Evolutionary conservation across 108 stramenopile genomes (phyloP).

Genomic region (Thalassiosira profunda): DNA sequence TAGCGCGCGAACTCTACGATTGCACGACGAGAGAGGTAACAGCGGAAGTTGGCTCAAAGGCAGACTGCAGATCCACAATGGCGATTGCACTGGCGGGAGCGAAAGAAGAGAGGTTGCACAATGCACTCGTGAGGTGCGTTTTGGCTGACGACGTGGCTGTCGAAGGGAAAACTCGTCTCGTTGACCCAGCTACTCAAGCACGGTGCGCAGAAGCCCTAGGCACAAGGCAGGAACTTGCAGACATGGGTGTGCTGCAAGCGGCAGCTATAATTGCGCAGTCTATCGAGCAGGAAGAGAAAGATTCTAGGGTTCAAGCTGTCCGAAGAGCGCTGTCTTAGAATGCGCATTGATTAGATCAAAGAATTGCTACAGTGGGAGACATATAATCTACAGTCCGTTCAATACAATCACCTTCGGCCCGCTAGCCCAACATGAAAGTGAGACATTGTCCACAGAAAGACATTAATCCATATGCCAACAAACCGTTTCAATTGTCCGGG

Average conservation of each 20-base stretch:
- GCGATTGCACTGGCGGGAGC: slow-evolving; percentile 51
- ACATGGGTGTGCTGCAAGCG: slow-evolving; percentile 46
- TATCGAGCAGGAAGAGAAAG: slow-evolving; percentile 14
- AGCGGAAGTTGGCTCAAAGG: background rate
- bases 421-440: too few relatives aligned
- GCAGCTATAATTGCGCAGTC: slow-evolving; percentile 27
- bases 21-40: slow-evolving; percentile 53
- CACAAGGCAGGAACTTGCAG: slow-evolving; percentile 45
- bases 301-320: slow-evolving; percentile 25
- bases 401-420: too few relatives aligned
- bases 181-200: slow-evolving; percentile 60
- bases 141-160: slow-evolving; percentile 16
- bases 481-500: background rate
- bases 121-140: slow-evolving; percentile 25
- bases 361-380: too few relatives aligned
- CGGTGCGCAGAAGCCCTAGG: slow-evolving; percentile 76
- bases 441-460: slow-evolving; percentile 1
- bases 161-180: slow-evolving; percentile 17
- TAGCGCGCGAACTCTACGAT: slow-evolving; percentile 67
- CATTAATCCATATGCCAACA: slow-evolving; percentile 1
- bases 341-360: too few relatives aligned
- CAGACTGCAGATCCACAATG: slow-evolving; percentile 28
- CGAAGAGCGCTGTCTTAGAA: slow-evolving; percentile 28
- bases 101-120: slow-evolving; percentile 54
- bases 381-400: too few relatives aligned